These are phyloP conservation scores for Ustilago sp. DNA, from an alignment of 1,284 basidiomycete species.

Conservation along the genomic window DNA sequence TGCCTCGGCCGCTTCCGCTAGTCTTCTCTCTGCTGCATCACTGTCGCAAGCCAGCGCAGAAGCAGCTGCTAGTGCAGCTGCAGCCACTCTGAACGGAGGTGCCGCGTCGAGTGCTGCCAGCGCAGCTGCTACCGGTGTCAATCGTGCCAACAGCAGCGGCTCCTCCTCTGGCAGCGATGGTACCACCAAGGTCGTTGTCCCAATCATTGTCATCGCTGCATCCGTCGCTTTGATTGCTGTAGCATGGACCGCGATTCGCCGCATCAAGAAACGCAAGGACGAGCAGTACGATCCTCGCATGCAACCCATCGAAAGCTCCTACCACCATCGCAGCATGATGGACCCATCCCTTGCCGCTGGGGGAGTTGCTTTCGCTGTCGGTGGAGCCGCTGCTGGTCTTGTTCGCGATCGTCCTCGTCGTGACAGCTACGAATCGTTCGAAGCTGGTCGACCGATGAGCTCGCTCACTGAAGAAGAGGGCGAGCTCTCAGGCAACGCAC, in stretches of 20 bases:
- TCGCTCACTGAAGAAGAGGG: slow-evolving; percentile 32
- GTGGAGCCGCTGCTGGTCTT: slow-evolving; percentile 37
- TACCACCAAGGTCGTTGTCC: slow-evolving; percentile 49
- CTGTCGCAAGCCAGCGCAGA: slow-evolving; percentile 21
- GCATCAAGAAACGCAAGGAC: slow-evolving; percentile 16
- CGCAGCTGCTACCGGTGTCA: slow-evolving; percentile 21
- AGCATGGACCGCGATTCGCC: slow-evolving; percentile 32
- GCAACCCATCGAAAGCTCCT: slow-evolving; percentile 22
- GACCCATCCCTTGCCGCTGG: slow-evolving; percentile 19
- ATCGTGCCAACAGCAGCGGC: slow-evolving; percentile 31
- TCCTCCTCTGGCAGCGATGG: slow-evolving; percentile 26
- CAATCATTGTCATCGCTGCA: slow-evolving; percentile 47
- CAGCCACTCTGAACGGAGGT: slow-evolving; percentile 9
- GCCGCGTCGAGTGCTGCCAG: neutral
- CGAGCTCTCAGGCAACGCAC: slow-evolving; percentile 18
- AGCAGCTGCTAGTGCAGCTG: slow-evolving; percentile 22
- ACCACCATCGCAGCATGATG: slow-evolving; percentile 29
- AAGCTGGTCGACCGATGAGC: slow-evolving; percentile 38
- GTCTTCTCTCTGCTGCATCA: slow-evolving; percentile 27
- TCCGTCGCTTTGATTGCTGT: slow-evolving; percentile 36
- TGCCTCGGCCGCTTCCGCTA: slow-evolving; percentile 26
- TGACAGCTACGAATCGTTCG: slow-evolving; percentile 41
- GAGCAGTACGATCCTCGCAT: slow-evolving; percentile 30
- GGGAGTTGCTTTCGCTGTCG: slow-evolving; percentile 41
- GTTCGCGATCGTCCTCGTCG: slow-evolving; percentile 30